phyloP scores from a whole-genome alignment of 257 asterid genomes.

The Rubia yunnanensis region DNA sequence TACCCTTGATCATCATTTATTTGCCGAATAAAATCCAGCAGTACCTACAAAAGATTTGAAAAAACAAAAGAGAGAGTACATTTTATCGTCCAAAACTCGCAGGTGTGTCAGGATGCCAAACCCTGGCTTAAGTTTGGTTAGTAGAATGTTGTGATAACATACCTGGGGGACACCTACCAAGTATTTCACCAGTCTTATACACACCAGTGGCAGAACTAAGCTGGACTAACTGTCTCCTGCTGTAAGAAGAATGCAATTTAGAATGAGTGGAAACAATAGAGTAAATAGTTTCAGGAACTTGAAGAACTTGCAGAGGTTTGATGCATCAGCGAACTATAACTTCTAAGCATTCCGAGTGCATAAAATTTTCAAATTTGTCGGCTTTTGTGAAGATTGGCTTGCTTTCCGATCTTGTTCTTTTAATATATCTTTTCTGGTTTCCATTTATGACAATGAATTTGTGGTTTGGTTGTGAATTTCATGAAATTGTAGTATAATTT shows the following conservation, averaged over 20 bases:
- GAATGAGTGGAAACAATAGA: not conserved
- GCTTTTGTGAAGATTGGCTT: too few relatives aligned
- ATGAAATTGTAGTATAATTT: too few relatives aligned
- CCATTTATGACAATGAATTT: too few relatives aligned
- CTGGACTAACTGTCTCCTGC: slow-evolving; percentile 88
- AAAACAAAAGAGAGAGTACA: not conserved
- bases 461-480: too few relatives aligned
- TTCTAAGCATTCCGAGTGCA: too few relatives aligned
- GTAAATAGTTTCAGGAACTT: slow-evolving; percentile 44
- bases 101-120: too few relatives aligned
- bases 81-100: not conserved
- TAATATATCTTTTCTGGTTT: too few relatives aligned
- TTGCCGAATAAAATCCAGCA: slow-evolving; percentile 67
- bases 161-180: slow-evolving; percentile 99
- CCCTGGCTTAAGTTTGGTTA: too few relatives aligned
- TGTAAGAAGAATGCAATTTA: slow-evolving; percentile 25
- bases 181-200: slow-evolving; percentile 92
- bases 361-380: too few relatives aligned
- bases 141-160: too few relatives aligned
- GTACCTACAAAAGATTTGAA: slow-evolving; percentile 62
- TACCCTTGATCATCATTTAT: slow-evolving; percentile 98
- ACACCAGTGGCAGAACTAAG: slow-evolving; percentile 99
- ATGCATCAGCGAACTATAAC: slow-evolving; percentile 73
- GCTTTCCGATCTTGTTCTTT: too few relatives aligned
- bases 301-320: slow-evolving; percentile 52